phyloP scores from a whole-genome alignment of 345 rosid species.

The Garcia nutans region DNA sequence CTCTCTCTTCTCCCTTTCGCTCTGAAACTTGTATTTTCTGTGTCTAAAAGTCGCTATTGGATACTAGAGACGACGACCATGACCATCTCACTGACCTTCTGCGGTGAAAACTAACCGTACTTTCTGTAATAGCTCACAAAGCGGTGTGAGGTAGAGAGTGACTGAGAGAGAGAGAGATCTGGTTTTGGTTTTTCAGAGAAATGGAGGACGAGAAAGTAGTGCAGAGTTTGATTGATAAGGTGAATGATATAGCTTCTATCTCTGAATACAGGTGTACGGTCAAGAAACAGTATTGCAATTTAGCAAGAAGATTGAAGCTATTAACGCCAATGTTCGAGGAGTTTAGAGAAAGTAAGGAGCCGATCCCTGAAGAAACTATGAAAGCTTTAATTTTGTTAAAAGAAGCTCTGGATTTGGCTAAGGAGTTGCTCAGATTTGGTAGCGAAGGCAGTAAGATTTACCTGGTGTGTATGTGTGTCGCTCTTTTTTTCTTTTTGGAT shows the following conservation, averaged over 20 bases:
- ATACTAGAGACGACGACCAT: constrained; percentile 6
- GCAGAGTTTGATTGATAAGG: constrained; percentile 61
- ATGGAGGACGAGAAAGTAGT: constrained; percentile 65
- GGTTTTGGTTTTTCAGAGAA: not conserved
- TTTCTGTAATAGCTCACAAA: not conserved
- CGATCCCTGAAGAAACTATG: constrained; percentile 48
- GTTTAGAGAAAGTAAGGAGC: constrained; percentile 60
- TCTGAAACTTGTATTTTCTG: not conserved
- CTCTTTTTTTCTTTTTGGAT: not conserved
- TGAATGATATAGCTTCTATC: constrained; percentile 59
- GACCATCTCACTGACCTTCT: not conserved
- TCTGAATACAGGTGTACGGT: constrained; percentile 58
- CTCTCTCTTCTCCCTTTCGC: not conserved
- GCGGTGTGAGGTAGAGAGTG: constrained; percentile 7
- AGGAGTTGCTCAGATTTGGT: constrained; percentile 70
- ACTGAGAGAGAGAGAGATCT: constrained; percentile 12
- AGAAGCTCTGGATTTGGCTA: constrained; percentile 51
- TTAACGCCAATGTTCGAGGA: constrained; percentile 85
- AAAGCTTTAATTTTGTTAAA: constrained; percentile 45
- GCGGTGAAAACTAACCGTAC: not conserved
- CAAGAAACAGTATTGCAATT: constrained; percentile 73
- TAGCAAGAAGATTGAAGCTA: constrained; percentile 75
- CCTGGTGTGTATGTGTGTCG: constrained; percentile 56
- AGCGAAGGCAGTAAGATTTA: constrained; percentile 90
- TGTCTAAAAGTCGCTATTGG: not conserved